phyloP scores from a whole-genome alignment of 169 alveolate genomes.

The Plasmodium malariae region DNA sequence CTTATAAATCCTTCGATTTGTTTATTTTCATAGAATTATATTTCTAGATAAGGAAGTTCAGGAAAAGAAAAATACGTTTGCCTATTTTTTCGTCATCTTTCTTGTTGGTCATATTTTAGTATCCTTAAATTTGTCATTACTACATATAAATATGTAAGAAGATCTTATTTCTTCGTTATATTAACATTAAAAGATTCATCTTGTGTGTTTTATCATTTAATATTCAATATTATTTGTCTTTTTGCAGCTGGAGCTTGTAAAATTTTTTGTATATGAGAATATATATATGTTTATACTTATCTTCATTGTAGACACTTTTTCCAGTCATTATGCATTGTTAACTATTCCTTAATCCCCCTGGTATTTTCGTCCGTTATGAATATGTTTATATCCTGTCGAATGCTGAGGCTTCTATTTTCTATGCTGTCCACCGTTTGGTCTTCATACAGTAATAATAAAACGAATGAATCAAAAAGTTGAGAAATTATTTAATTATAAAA shows the following conservation, averaged over 20 bases:
- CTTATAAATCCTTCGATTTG: background rate
- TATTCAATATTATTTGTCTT: too few species aligned
- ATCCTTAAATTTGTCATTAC: constrained; percentile 63
- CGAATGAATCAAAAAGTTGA: background rate
- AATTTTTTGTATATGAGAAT: background rate
- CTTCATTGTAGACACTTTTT: constrained; percentile 49
- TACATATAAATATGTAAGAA: constrained; percentile 56
- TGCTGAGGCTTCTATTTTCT: constrained; percentile 44
- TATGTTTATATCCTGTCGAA: constrained; percentile 30
- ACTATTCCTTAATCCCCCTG: constrained; percentile 48
- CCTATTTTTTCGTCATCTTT: constrained; percentile 44
- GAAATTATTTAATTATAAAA: too few species aligned
- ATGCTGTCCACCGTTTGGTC: constrained; percentile 40
- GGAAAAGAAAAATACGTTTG: constrained; percentile 64
- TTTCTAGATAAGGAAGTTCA: constrained; percentile 56
- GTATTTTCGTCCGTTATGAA: constrained; percentile 41
- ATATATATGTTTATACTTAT: background rate
- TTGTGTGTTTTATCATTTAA: too few species aligned
- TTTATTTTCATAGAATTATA: constrained; percentile 21
- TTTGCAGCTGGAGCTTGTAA: too few species aligned
- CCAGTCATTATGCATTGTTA: constrained; percentile 60
- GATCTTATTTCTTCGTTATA: background rate
- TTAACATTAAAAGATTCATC: background rate
- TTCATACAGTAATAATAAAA: constrained; percentile 42
- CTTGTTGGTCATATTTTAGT: constrained; percentile 62